Evolutionary conservation across 169 alveolate species (phyloP).

Genomic region (Cryptosporidium meleagridis): DNA sequence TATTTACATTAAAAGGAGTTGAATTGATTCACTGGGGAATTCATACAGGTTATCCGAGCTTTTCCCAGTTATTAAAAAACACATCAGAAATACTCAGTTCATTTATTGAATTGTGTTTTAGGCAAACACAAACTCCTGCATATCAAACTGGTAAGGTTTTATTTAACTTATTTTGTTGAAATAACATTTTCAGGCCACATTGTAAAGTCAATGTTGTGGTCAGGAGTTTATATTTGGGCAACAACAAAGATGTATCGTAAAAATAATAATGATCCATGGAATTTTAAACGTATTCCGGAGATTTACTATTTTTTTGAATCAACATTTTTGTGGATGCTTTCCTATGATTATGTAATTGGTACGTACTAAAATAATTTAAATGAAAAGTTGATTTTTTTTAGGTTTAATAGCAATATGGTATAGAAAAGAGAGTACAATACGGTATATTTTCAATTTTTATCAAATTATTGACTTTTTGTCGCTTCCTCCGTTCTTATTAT

Average conservation of each 20-base stretch:
- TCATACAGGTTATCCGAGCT: not conserved
- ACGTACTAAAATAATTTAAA: not conserved
- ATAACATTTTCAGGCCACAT: constrained; percentile 7
- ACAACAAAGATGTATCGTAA: constrained; percentile 72
- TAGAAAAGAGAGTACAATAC: constrained; percentile 30
- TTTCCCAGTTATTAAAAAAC: constrained; percentile 6
- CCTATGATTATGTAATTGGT: constrained; percentile 73
- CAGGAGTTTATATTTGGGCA: constrained; percentile 79
- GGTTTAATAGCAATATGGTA: constrained; percentile 57
- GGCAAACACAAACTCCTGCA: constrained; percentile 47
- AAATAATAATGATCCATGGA: constrained; percentile 70
- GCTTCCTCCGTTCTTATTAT: constrained; percentile 34
- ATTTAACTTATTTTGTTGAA: not conserved
- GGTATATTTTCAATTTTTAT: constrained; percentile 35
- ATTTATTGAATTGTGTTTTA: constrained; percentile 3
- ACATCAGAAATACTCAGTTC: not conserved
- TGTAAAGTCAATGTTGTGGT: constrained; percentile 75
- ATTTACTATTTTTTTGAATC: constrained; percentile 74
- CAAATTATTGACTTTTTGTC: constrained; percentile 40
- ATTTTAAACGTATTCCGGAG: constrained; percentile 57
- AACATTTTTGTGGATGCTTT: constrained; percentile 77
- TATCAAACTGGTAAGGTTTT: constrained; percentile 32
- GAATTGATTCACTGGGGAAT: constrained; percentile 22
- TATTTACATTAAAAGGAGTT: not conserved
- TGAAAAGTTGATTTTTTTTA: not conserved